Evolutionary conservation across 2,329 filamentous ascomycete genomes (phyloP), one percentile per base, ranked within the genome.

Genomic region (Colletotrichum sp.): DNA sequence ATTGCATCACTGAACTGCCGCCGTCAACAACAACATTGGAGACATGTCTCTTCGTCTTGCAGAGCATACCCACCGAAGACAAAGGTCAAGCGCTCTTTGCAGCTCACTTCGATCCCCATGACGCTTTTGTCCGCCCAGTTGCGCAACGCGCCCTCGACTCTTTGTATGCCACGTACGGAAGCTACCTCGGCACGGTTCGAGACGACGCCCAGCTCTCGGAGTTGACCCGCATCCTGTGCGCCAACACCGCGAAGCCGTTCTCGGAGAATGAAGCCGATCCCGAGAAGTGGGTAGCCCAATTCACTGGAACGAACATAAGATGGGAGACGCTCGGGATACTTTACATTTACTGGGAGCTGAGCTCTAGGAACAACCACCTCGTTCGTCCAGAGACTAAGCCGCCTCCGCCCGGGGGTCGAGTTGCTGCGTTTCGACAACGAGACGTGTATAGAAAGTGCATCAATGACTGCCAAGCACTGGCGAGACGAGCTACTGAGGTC

Each of bases 41-140:
- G n/a, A 85, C 81, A 68, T 85, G 84, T 63, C 79, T 88, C 0
- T 78, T 78, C 9, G 82, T 88, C 1, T 80, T 88, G n/a, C 82
- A 81, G 3, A 80, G 81, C 4, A 78, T 88, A 0, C 86, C 86
- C 0, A 75, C 65, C 6, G 64, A 75, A 21, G 28, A 36, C 6
- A 48, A 71, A 26, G 76, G 61, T 30, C 58, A 38, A 4, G 57
- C 65, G 5, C 26, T 79, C n/a, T 79, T 78, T 30, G 58, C 71
- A 28, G 55, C 71, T 3, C 70, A 78, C 64, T 65, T 58, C n/a
- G 76, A 78, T 48, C 74, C 77, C 3, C 74, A 77, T 21, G 79
- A 81, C 18, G 75, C 71, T n/a, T 80, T 79, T 76, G 76, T 72
- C 48, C 72, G 70, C 3, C 77, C 77, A 2, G 77, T 79, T 0